Percentiles rank a stretch among this genome's conserved stretches.
phyloP scores from a whole-genome alignment of 129 eudicot genomes.

The Centaurea solstitialis region DNA sequence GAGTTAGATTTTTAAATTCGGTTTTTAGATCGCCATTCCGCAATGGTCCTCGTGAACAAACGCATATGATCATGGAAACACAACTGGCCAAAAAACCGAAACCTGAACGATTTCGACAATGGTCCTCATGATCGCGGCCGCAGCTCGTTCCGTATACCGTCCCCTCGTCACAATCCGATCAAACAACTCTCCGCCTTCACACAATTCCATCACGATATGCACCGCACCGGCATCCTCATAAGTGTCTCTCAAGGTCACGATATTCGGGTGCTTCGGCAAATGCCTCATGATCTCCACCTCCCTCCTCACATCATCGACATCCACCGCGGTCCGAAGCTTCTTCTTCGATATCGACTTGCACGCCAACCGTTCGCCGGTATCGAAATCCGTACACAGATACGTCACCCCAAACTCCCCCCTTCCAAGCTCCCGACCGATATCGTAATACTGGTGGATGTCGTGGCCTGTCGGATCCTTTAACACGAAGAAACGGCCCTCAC shows the following conservation, averaged over 20 bases:
- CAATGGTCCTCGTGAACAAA: too few relatives aligned
- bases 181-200: slow-evolving; percentile 83
- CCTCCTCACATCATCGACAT: slow-evolving; percentile 80
- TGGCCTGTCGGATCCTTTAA: slow-evolving; percentile 56
- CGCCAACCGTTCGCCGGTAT: slow-evolving; percentile 48
- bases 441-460: slow-evolving; percentile 41
- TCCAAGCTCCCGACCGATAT: slow-evolving; percentile 67
- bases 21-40: too few relatives aligned
- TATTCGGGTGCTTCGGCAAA: slow-evolving; percentile 72
- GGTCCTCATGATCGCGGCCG: slow-evolving; percentile 62
- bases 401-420: slow-evolving; percentile 87
- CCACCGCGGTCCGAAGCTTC: slow-evolving; percentile 80
- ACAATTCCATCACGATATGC: slow-evolving; percentile 82
- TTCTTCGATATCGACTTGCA: slow-evolving; percentile 82
- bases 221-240: slow-evolving; percentile 78
- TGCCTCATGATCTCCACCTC: slow-evolving; percentile 86
- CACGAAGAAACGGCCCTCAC: slow-evolving; percentile 41
- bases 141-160: slow-evolving; percentile 83
- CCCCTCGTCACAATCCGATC: slow-evolving; percentile 84
- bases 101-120: slow-evolving; percentile 85
- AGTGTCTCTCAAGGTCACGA: slow-evolving; percentile 65
- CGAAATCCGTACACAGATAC: slow-evolving; percentile 65
- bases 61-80: too few relatives aligned
- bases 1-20: too few relatives aligned
- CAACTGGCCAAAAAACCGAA: neutral